phyloP scores from a whole-genome alignment of 2,329 filamentous ascomycete genomes.

The Incumbomyces delicatus region DNA sequence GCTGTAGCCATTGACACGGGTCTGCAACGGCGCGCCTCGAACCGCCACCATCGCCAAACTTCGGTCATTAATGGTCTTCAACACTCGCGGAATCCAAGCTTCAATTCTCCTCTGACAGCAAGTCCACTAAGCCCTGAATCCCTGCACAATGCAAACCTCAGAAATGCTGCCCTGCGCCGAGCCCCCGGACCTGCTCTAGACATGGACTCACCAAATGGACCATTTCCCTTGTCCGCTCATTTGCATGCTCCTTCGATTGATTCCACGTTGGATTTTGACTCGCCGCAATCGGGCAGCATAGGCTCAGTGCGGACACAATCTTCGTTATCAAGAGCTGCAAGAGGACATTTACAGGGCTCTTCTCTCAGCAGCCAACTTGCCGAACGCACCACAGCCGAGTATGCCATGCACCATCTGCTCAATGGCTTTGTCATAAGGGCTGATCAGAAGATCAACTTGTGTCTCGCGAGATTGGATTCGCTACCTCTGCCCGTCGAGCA shows the following conservation, averaged over 20 bases:
- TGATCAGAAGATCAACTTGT: conserved; percentile 90
- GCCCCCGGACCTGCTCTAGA: background rate
- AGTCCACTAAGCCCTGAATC: conserved; percentile 54
- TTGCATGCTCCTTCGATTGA: conserved; percentile 26
- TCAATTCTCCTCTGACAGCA: conserved; percentile 61
- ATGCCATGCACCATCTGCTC: conserved; percentile 91
- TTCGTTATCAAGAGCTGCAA: conserved; percentile 56
- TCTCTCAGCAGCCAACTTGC: conserved; percentile 66
- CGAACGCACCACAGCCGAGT: conserved; percentile 91
- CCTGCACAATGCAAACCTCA: conserved; percentile 10
- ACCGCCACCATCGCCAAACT: conserved; percentile 81
- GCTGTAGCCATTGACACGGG: conserved; percentile 16
- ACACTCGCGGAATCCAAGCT: conserved; percentile 81
- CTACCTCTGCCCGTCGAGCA: conserved; percentile 76
- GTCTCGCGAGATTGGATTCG: conserved; percentile 68
- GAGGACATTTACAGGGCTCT: conserved; percentile 64
- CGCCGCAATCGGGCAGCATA: conserved; percentile 30
- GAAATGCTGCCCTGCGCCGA: conserved; percentile 5
- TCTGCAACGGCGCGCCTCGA: conserved; percentile 42
- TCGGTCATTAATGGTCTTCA: conserved; percentile 94
- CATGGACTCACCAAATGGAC: background rate
- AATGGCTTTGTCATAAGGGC: conserved; percentile 94
- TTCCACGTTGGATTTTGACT: conserved; percentile 25
- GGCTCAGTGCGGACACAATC: conserved; percentile 33
- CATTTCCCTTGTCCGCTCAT: conserved; percentile 12